Evolutionary conservation across 2,329 filamentous ascomycete genomes (phyloP).

Genomic region (Phialophora verrucosa): DNA sequence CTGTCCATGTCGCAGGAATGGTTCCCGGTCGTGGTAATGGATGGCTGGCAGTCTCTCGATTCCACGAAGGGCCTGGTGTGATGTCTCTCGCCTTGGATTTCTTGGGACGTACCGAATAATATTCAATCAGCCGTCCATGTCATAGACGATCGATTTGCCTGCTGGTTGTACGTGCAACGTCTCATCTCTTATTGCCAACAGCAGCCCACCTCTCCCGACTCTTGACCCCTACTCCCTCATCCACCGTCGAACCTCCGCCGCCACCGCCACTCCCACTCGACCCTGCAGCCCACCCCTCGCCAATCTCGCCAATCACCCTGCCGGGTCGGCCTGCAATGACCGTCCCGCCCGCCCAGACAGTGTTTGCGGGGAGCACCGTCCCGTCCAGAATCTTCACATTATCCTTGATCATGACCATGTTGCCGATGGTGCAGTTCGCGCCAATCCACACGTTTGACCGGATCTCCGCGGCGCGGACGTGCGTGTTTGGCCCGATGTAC

Average conservation of each 20-base stretch:
- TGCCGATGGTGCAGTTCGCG: slow-evolving; percentile 74
- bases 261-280: slow-evolving; percentile 8
- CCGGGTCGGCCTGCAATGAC: slow-evolving; percentile 86
- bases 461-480: slow-evolving; percentile 82
- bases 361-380: slow-evolving; percentile 80
- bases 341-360: slow-evolving; percentile 91
- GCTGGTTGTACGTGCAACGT: background rate
- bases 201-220: slow-evolving; percentile 39
- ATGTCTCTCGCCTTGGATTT: background rate
- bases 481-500: slow-evolving; percentile 76
- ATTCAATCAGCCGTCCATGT: background rate
- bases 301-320: slow-evolving; percentile 77
- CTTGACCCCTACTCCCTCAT: slow-evolving; percentile 37
- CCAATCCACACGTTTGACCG: slow-evolving; percentile 88
- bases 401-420: slow-evolving; percentile 92
- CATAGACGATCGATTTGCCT: background rate
- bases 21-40: no score
- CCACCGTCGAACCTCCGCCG: slow-evolving; percentile 29
- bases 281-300: slow-evolving; percentile 52
- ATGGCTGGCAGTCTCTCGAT: background rate
- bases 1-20: background rate
- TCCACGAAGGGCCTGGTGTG: background rate
- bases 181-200: slow-evolving; percentile 39
- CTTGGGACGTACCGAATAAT: background rate
- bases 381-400: slow-evolving; percentile 87